Base-by-base conservation (phyloP, 305 asterid genomes). In the Solanum chacoense region DNA sequence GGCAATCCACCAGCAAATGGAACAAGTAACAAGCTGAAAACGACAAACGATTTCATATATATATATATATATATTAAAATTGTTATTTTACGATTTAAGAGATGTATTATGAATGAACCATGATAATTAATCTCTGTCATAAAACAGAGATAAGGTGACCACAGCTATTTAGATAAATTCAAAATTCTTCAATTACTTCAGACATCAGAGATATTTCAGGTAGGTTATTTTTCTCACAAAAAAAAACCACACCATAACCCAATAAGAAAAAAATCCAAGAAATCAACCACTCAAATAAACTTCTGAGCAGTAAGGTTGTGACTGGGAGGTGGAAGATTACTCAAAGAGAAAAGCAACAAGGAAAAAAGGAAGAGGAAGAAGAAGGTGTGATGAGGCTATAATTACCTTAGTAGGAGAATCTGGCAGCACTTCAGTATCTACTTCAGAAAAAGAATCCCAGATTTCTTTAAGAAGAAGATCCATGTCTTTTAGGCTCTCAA, bases 331-430 rank as follows among this genome's bases (percentile, higher is more conserved):
- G 35, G 34, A 78, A 79, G 24, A 38, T 38, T 79, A 77, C 85
- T 50, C 73, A 31, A 83, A 84, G 31, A 84, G 22, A 84, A 84
- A 84, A 84, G 22, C 3, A 84, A 83, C 29, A 50, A 45, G 72
- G 86, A 32, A 29, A 16, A 31, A 22, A 84, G 26, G 31, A 84
- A 31, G 32, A 55, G 45, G 40, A 69, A n/a, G 71, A 81, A 50
- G 72, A 83, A 55, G 32, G 45, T 84, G 42, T 16, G 8, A 50
- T 55, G 87, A 84, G 40, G 42, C 40, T 6, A 83, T 59, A 36
- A 71, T 87, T 97, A 97, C 99, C 99, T 95, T 95, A 89, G 91
- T 36, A 37, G 92, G 91, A 92, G 86, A 89, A 88, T 76, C 90
- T 88, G 92, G 95, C 78, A 84, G 91, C 87, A 91, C 78, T 90